Base-by-base conservation (phyloP, 164 flowering plant species). In the Annona cherimola region DNA sequence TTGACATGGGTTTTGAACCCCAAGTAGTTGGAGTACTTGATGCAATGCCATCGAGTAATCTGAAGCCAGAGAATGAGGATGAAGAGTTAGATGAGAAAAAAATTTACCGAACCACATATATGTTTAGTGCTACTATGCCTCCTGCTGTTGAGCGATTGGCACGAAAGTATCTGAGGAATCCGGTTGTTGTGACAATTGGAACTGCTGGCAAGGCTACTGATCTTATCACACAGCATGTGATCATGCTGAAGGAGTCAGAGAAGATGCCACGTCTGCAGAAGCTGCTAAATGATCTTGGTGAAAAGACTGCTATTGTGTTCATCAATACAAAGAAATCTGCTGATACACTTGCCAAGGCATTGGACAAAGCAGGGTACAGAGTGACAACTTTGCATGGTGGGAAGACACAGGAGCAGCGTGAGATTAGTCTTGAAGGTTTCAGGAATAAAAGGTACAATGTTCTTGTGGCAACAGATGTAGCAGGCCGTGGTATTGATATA, bases 81-180 rank as follows among this genome's bases (percentile, higher is more conserved):
- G 98, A 93, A 50, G 95, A 93, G 84, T 92, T 93, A 46, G 98
- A 93, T 68, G 92, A 81, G 82, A 93, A 91, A 62, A 80, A 67
- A 83, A 90, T 94, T 39, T 94, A 94, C 70, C 68, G 97, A 57
- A 94, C 98, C 0, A 94, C 97, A 35, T 90, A 94, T 59, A 94
- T 94, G 98, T 94, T 94, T 54, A 90, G 96, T 79, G 98, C 98
- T 11, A 94, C 97, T 5, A 92, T 94, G 98, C 97, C 98, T 0
- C 86, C 91, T 1, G 90, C 97, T 44, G 97, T 92, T 41, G 97
- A 94, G 85, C 73, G 98, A 72, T 90, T 94, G 73, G 97, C 97
- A 0, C 86, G 96, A 77, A 93, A 93, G 83, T 93, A 87, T 75
- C 67, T 93, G 80, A 89, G 98, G 75, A 92, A 92, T 71, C 98